Percentiles rank a stretch among this genome's conserved stretches.
Evolutionary conservation across 192 early-diverging fungal genomes (phyloP).

Genomic region (Chytriomyces sp.): DNA sequence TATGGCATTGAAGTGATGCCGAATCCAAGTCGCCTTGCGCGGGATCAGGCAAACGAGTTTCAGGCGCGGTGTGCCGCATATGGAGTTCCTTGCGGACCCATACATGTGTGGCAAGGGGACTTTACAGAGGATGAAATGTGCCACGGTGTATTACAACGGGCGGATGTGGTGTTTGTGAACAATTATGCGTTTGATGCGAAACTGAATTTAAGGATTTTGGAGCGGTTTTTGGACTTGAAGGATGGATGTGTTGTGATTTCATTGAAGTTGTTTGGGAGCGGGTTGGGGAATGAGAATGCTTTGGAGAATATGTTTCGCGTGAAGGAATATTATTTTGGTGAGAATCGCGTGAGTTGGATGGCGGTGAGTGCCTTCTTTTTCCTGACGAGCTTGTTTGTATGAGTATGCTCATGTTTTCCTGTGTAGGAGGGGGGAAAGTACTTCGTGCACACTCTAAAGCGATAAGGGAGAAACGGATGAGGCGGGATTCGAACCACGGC

Average conservation of each 20-base stretch:
- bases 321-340: conserved; percentile 51
- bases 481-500: too few species aligned
- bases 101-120: conserved; percentile 79
- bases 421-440: conserved; percentile 35
- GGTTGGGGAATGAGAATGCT: conserved; percentile 59
- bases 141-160: conserved; percentile 70
- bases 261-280: conserved; percentile 82
- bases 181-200: conserved; percentile 84
- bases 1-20: conserved; percentile 93
- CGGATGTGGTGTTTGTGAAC: conserved; percentile 89
- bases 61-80: conserved; percentile 74
- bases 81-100: conserved; percentile 50
- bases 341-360: conserved; percentile 59
- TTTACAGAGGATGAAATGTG: conserved; percentile 80
- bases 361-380: conserved; percentile 28
- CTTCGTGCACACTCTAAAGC: conserved; percentile 43
- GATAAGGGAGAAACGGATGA: conserved; percentile 3
- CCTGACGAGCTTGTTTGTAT: neutral
- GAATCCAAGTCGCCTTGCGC: conserved; percentile 79
- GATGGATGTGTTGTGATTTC: conserved; percentile 84
- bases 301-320: conserved; percentile 59
- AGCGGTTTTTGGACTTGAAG: conserved; percentile 90
- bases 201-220: conserved; percentile 82
- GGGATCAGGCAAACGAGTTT: conserved; percentile 83
- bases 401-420: neutral